Evolutionary conservation across 305 asterid genomes (phyloP), one percentile per base, ranked within the genome.

Genomic region (Rubia occidens): DNA sequence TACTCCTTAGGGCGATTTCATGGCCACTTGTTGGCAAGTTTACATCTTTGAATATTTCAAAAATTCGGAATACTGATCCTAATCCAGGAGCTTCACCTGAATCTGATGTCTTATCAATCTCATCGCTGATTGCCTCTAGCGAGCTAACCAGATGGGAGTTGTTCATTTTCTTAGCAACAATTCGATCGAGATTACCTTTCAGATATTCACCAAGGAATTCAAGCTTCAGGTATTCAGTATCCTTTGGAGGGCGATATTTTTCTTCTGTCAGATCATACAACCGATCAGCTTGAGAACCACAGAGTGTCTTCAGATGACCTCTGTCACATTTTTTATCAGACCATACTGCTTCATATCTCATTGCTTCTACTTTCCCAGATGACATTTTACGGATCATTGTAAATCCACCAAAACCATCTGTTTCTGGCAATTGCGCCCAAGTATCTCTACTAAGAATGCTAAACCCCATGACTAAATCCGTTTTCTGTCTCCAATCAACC

Each of bases 401-500:
- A 76, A 92, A 88, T 47, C 91, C 91, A 68, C 84, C 93, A 71
- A 72, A 76, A 47, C 70, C 71, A 66, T 75, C 72, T 64, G 80
- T 35, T 26, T 83, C 72, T 60, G 79, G 69, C 68, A 81, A 45
- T 67, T 66, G 68, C 6, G 77, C 70, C 59, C 78, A 75, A 45
- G 82, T 64, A 76, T 79, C 81, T 24, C 80, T 72, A 35, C 71
- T 68, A 45, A 88, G 82, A 77, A 88, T 76, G 64, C 87, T 84
- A 82, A 92, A 87, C 29, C 98, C 98, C 82, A 83, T 59, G 76
- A 82, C 79, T 40, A 81, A 29, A 47, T 77, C 82, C 66, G 75
- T 82, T 69, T 83, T 92, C 81, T 89, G 90, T 81, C 96, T 87
- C 96, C 96, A 87, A 76, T 88, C 89, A 71, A 84, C 78, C 98